Conservation (phyloP, 1,139 yeast species). For the Magnusiomyces sp. region DNA sequence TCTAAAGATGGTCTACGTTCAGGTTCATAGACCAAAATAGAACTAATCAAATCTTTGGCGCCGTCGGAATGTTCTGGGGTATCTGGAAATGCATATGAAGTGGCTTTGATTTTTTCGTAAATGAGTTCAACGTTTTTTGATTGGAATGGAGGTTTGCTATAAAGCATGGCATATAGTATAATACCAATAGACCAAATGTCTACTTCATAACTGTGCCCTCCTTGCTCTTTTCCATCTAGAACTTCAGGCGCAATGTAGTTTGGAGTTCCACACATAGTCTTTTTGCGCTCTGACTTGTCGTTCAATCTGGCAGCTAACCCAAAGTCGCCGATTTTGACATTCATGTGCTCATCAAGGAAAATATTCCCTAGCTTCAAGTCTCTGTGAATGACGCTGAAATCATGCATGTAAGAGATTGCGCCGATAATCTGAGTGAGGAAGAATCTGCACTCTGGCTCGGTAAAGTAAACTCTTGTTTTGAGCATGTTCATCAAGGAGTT, state of each 20-base stretch:
- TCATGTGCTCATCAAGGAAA: constrained; percentile 87
- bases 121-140: constrained; percentile 90
- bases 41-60: constrained; percentile 63
- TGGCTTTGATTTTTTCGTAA: constrained; percentile 79
- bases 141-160: constrained; percentile 96
- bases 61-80: constrained; percentile 62
- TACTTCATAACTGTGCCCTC: constrained; percentile 79
- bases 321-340: constrained; percentile 90
- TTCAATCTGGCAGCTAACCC: constrained; percentile 89
- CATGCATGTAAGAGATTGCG: constrained; percentile 85
- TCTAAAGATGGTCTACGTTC: constrained; percentile 69
- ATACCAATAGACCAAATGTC: constrained; percentile 98
- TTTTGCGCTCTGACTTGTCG: constrained; percentile 62
- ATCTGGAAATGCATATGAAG: constrained; percentile 73
- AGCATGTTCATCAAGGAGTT: constrained; percentile 78
- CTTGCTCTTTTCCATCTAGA: constrained; percentile 74
- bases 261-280: constrained; percentile 96
- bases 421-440: constrained; percentile 92
- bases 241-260: constrained; percentile 98
- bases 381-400: constrained; percentile 89
- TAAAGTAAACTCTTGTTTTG: constrained; percentile 68
- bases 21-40: constrained; percentile 72
- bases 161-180: constrained; percentile 82
- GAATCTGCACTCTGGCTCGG: constrained; percentile 87
- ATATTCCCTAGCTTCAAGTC: constrained; percentile 92